Conservation (phyloP, 2,329 filamentous ascomycete genomes). For the Triangularia setosa region DNA sequence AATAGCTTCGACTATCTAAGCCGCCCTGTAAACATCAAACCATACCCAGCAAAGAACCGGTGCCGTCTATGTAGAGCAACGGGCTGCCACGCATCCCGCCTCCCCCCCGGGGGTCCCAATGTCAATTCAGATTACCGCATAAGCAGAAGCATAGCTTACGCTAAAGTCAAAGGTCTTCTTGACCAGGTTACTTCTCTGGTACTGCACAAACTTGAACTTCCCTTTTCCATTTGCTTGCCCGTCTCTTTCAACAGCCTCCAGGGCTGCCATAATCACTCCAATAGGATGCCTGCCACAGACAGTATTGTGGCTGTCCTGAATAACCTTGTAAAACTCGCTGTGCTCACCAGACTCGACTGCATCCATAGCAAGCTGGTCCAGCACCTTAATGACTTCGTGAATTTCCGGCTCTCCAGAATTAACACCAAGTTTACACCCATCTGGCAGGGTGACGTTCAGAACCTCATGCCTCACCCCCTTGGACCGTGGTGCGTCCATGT, state of each 20-base stretch:
- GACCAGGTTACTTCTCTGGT: conserved; percentile 80
- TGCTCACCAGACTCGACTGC: conserved; percentile 77
- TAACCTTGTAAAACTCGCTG: conserved; percentile 61
- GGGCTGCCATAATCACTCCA: conserved; percentile 82
- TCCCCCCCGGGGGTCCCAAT: neutral
- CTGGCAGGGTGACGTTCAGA: conserved; percentile 32
- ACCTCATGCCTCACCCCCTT: conserved; percentile 33
- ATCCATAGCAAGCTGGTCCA: conserved; percentile 80
- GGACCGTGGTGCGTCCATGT: conserved; percentile 17
- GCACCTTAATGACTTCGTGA: conserved; percentile 75
- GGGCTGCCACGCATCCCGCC: too few species aligned
- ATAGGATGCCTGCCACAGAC: conserved; percentile 95
- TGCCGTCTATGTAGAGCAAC: neutral
- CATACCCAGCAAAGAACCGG: neutral
- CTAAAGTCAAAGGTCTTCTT: conserved; percentile 68
- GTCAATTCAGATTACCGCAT: conserved; percentile 63
- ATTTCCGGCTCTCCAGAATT: conserved; percentile 45
- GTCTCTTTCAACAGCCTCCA: conserved; percentile 59
- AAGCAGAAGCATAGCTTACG: conserved; percentile 93
- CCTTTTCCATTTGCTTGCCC: conserved; percentile 38
- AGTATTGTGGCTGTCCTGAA: conserved; percentile 77
- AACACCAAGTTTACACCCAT: conserved; percentile 11
- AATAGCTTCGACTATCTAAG: neutral
- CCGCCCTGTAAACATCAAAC: neutral
- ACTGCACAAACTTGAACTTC: conserved; percentile 75